Conservation (phyloP, 139 green algal genomes). For the Gonium pectorale region DNA sequence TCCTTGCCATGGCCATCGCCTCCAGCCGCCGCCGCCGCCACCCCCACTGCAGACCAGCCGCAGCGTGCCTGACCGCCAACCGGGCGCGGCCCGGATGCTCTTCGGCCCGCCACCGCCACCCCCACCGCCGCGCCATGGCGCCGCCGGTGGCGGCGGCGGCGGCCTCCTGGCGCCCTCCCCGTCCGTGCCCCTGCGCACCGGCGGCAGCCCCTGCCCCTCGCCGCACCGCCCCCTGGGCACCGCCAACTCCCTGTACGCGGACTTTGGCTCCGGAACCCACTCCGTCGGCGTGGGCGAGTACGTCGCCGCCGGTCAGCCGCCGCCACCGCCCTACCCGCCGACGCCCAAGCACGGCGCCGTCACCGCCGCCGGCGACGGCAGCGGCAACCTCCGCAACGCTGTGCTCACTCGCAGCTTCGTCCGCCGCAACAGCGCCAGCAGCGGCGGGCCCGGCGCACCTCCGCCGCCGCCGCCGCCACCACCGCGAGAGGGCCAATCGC, state of each 20-base stretch:
- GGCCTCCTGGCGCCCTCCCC: neutral
- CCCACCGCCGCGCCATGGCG: neutral
- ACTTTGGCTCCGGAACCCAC: neutral
- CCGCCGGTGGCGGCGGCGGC: neutral
- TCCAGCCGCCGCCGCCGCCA: neutral
- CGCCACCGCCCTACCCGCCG: slow-evolving; percentile 38
- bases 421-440: slow-evolving; percentile 30
- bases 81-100: too few relatives aligned
- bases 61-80: slow-evolving; percentile 33
- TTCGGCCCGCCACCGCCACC: neutral
- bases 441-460: neutral
- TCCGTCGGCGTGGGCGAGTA: neutral
- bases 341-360: too few relatives aligned
- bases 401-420: slow-evolving; percentile 17
- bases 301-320: slow-evolving; percentile 17
- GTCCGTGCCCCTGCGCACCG: neutral
- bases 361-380: too few relatives aligned
- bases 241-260: neutral
- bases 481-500: slow-evolving; percentile 13
- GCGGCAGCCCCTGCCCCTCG: neutral
- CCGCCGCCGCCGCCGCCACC: slow-evolving; percentile 25
- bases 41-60: neutral
- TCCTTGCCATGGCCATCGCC: neutral
- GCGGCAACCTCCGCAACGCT: neutral
- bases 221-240: slow-evolving; percentile 1